Percentiles rank a stretch among this genome's conserved stretches.
phyloP scores from a whole-genome alignment of 176 grass and related monocot genomes.

The Pharus latifolius region DNA sequence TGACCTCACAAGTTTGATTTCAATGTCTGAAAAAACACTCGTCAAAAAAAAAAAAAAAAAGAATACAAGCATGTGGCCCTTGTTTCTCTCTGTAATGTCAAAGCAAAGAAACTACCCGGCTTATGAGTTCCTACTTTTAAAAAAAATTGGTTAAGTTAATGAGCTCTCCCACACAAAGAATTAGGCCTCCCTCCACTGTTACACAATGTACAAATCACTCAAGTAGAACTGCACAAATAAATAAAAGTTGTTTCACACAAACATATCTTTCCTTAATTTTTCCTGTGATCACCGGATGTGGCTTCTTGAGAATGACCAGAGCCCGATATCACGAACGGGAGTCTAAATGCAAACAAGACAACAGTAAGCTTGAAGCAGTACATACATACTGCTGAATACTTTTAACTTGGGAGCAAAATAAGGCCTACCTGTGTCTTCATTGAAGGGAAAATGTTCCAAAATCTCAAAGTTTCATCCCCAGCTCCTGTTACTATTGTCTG shows the following conservation, averaged over 20 bases:
- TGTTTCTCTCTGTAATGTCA: not conserved
- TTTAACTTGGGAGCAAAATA: not conserved
- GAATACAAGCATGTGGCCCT: not conserved
- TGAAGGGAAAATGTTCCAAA: slow-evolving; percentile 96
- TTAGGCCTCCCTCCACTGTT: slow-evolving; percentile 1
- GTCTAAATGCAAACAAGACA: slow-evolving; percentile 38
- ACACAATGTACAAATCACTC: slow-evolving; percentile 37
- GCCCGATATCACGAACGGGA: slow-evolving; percentile 68
- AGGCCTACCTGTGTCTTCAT: slow-evolving; percentile 54
- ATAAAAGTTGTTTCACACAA: not conserved
- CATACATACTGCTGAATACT: not conserved
- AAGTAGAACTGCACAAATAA: slow-evolving; percentile 22
- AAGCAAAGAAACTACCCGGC: not conserved
- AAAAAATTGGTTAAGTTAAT: slow-evolving; percentile 15
- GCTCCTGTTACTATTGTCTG: slow-evolving; percentile 96
- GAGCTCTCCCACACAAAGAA: not conserved
- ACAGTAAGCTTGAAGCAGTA: not conserved
- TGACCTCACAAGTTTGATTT: not conserved
- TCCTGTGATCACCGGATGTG: slow-evolving; percentile 64
- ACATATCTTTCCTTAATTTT: not conserved
- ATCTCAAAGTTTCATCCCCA: slow-evolving; percentile 84
- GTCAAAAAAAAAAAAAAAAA: not conserved
- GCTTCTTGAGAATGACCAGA: slow-evolving; percentile 72
- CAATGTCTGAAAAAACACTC: not conserved
- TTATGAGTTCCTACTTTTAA: not conserved